Base-by-base conservation (phyloP, 495 filamentous ascomycete species). In the Chaetomium tenue region DNA sequence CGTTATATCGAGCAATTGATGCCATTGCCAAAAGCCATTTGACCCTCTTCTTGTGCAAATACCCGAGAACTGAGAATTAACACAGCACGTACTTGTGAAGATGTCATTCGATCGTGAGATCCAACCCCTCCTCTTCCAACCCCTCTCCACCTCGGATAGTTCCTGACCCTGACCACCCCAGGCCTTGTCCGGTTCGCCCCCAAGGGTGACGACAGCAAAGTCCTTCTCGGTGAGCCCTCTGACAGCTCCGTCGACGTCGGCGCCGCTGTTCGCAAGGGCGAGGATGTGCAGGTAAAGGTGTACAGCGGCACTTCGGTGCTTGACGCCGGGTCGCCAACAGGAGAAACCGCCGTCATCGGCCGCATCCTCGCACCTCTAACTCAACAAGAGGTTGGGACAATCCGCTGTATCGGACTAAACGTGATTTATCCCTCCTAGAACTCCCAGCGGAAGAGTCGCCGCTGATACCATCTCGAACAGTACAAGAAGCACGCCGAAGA, bases 131-230 rank as follows among this genome's bases (percentile, higher is more conserved):
- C 33, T 37, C 33, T 11, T 1, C 28, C 6, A 37, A 37, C 33
- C 33, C 33, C 33, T 37, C 33, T 12, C 33, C 33, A 7, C 5
- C 33, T 37, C 33, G 5, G 11, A 12, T 12, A 8, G 33, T 7
- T 37, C 0, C 8, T 4, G 18, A 0, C 2, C 0, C 8, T 4
- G 18, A 0, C 2, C 6, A 4, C 13, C 50, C 28, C 63, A 87
- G 84, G 84, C 70, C 78, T 87, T 69, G 83, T 87, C 66, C 82
- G 85, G 60, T 87, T 87, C 65, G 74, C 80, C 51, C 81, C 86
- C 61, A 83, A 81, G 71, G 82, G 78, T 15, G 76, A 80, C 64
- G 73, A 75, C 48, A 68, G 72, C 67, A 81, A 78, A 61, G 71
- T 83, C 63, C 72, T 87, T 48, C 82, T 87, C 68, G 84, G 84